Percentiles rank a stretch among this genome's conserved stretches.
Conservation (phyloP, 345 rosid genomes). For the Pseudoturritis turrita region DNA sequence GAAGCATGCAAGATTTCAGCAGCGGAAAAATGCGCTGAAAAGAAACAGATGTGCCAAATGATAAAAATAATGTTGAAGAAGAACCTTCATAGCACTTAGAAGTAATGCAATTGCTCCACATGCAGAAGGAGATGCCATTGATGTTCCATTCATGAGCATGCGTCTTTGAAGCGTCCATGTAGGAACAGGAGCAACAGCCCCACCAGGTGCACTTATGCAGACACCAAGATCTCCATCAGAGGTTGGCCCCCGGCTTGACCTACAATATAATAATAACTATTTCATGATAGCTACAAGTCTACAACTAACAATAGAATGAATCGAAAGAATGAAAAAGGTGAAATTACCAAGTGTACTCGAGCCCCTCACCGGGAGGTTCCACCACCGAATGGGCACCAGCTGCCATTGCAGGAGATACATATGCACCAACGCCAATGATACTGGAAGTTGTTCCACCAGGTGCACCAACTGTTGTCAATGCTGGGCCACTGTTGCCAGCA, state of each 20-base stretch:
- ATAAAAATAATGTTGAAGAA: conserved; percentile 17
- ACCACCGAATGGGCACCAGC: conserved; percentile 92
- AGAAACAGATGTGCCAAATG: not conserved
- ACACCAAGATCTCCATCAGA: conserved; percentile 98
- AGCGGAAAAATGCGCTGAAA: conserved; percentile 1
- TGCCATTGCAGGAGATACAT: conserved; percentile 99
- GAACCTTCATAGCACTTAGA: conserved; percentile 95
- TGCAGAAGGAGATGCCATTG: conserved; percentile 99
- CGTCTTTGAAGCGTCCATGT: conserved; percentile 98
- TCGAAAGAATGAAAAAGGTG: conserved; percentile 17
- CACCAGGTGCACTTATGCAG: conserved; percentile 97
- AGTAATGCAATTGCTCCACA: conserved; percentile 96
- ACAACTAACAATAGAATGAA: conserved; percentile 18
- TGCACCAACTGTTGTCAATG: conserved; percentile 94
- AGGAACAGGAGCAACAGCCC: conserved; percentile 99
- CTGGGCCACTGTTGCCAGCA: conserved; percentile 99
- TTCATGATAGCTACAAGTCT: conserved; percentile 11
- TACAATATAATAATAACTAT: conserved; percentile 36
- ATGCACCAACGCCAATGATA: conserved; percentile 96
- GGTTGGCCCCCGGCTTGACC: conserved; percentile 99
- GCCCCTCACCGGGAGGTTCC: conserved; percentile 90
- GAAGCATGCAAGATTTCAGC: conserved; percentile 21
- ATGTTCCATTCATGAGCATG: conserved; percentile 99
- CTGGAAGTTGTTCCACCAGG: conserved; percentile 98
- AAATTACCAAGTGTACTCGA: conserved; percentile 85